Evolutionary conservation across 805 yeast genomes (phyloP).

Genomic region (Metschnikowia matae): DNA sequence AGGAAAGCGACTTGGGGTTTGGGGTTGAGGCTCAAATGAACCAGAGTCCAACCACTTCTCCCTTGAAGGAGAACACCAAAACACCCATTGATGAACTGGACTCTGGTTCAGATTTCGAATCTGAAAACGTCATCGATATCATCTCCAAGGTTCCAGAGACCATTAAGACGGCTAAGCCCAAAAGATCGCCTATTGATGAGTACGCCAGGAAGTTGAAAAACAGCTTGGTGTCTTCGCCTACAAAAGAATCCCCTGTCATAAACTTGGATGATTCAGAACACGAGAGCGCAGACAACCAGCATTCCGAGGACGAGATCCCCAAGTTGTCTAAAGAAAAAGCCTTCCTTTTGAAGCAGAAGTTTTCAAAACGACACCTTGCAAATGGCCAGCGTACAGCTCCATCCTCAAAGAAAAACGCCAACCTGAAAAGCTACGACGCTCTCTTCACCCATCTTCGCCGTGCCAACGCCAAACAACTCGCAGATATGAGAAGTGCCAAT

Average conservation of each 20-base stretch:
- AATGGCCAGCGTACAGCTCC: constrained; percentile 1
- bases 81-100: constrained; percentile 1
- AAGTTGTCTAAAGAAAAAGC: constrained; percentile 30
- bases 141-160: constrained; percentile 6
- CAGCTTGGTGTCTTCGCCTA: constrained; percentile 26
- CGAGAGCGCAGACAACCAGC: constrained; percentile 4
- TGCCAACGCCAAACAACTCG: constrained; percentile 45
- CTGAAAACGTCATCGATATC: constrained; percentile 9
- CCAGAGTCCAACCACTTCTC: constrained; percentile 34
- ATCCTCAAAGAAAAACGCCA: constrained; percentile 4
- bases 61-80: constrained; percentile 13
- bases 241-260: constrained; percentile 17
- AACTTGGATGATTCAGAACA: constrained; percentile 30
- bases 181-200: constrained; percentile 27
- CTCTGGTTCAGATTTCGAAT: constrained; percentile 12
- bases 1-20: constrained; percentile 8
- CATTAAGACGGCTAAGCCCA: constrained; percentile 2
- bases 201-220: constrained; percentile 33
- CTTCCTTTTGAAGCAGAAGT: constrained; percentile 30
- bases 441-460: constrained; percentile 36
- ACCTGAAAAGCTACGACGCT: constrained; percentile 15
- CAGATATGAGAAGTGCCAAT: constrained; percentile 18
- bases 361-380: constrained; percentile 21
- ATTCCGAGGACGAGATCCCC: constrained; percentile 22
- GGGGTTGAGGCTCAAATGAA: constrained; percentile 7